Percentiles rank a stretch among this genome's conserved stretches.
These are phyloP conservation scores for Triticum urartu DNA, from an alignment of 176 grass and related monocot genomes.

Conservation along the genomic window DNA sequence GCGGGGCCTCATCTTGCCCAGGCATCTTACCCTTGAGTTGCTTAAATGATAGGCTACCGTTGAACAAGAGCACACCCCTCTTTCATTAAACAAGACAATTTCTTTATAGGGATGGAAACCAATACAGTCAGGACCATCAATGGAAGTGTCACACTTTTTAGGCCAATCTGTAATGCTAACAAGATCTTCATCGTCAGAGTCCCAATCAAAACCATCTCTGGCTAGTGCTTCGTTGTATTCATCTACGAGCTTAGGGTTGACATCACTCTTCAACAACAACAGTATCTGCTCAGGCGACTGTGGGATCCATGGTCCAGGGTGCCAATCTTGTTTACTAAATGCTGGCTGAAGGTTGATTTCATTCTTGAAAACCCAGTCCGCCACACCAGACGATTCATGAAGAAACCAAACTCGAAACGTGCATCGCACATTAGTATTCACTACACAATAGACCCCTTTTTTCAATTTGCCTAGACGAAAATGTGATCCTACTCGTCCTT, in stretches of 20 bases:
- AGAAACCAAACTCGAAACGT: not conserved
- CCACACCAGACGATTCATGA: not conserved
- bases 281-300: not conserved
- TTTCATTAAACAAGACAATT: not conserved
- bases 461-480: not conserved
- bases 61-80: no score
- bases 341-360: not conserved
- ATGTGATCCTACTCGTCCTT: not conserved
- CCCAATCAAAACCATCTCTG: not conserved
- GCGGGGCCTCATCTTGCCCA: not conserved
- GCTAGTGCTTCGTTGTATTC: no score
- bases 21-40: not conserved
- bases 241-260: not conserved
- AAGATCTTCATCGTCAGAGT: not conserved
- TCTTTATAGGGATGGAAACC: not conserved
- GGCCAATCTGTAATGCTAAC: not conserved
- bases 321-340: not conserved
- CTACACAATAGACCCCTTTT: not conserved
- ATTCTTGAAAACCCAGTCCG: not conserved
- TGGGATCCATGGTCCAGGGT: not conserved
- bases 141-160: no score
- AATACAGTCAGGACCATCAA: not conserved
- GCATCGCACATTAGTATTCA: not conserved
- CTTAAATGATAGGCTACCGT: not conserved
- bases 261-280: not conserved